Percentiles rank a stretch among this genome's conserved stretches.
These are phyloP conservation scores for Themeda triandra DNA, from an alignment of 176 grass and related monocot species.

Conservation along the genomic window DNA sequence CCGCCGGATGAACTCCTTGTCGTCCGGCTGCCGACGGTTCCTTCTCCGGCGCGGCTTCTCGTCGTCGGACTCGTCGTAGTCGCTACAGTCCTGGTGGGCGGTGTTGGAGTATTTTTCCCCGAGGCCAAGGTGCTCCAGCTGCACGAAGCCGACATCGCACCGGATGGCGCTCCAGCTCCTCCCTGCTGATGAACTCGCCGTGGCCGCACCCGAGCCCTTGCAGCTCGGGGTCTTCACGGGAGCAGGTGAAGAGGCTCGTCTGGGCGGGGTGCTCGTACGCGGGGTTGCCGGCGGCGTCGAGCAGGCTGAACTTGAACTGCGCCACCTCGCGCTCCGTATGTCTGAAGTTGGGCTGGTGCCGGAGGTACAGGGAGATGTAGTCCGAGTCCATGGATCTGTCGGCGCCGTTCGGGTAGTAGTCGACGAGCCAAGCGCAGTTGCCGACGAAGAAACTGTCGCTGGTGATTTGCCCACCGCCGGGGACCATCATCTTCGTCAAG, in stretches of 20 bases:
- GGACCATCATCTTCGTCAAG: background rate
- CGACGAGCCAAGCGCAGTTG: background rate
- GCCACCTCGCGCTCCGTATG: background rate
- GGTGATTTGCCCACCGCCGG: background rate
- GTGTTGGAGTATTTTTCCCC: no score
- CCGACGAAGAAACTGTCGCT: background rate
- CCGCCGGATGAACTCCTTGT: no score
- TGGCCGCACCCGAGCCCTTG: background rate
- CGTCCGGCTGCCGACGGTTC: no score
- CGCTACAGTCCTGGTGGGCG: no score
- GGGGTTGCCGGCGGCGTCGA: background rate
- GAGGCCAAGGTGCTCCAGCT: background rate
- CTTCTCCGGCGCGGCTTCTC: no score
- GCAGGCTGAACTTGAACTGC: background rate
- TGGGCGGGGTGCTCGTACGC: background rate
- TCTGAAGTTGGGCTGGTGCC: fast-evolving
- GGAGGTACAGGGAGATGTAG: background rate
- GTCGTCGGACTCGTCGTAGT: no score
- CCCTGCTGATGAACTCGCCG: background rate
- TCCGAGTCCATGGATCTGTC: background rate
- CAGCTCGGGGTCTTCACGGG: no score
- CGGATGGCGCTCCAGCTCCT: background rate
- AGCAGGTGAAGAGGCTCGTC: background rate
- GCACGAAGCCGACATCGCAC: background rate
- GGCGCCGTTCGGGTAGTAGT: background rate